Evolutionary conservation across 2,329 filamentous ascomycete species (phyloP), one percentile per base, ranked within the genome.

Genomic region (Sodiomyces alkalinus): DNA sequence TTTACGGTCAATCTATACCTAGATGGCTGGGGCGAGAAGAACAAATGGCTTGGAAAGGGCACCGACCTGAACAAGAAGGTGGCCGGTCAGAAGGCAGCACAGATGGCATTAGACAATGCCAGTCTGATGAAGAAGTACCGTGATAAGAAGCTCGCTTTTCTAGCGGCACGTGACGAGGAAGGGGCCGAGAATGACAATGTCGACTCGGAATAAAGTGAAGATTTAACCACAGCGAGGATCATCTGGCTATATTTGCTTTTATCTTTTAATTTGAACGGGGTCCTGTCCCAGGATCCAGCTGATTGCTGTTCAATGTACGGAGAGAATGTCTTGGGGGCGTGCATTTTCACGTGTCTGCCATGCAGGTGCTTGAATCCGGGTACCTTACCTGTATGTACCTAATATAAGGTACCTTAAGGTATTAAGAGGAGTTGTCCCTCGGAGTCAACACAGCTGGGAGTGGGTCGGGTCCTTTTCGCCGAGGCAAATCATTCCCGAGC

Each of bases 21-120:
- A 17, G 66, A 70, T 13, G 79, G 77, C 0, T 80, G 74, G 61
- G 79, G 78, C 4, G 72, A 77, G 48, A 62, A 60, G 18, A 56
- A 67, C 27, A 65, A 70, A 44, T 53, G 67, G 32, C 50, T 86
- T 5, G 80, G 73, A 0, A 60, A 58, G 24, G 80, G 77, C 1
- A 66, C 63, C 18, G 79, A 67, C 2, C 52, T 70, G 36, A 70
- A 64, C 30, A 83, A 83, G 52, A 70, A 67, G 32, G 74, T 81
- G 32, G 80, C 79, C 1, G 74, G 74, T 0, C 56, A 66, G 10
- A 73, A 67, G 38, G 80, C 80, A 2, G 80, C 80, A 1, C 51
- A 56, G 22, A 56, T 60, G 39, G 77, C 75, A 1, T 42, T 86
- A 45, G 56, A 62, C 22, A 74, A 82, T 43, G 75, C 73, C 46